phyloP scores from a whole-genome alignment of 2,329 filamentous ascomycete species.

The Calonectria hongkongensis region DNA sequence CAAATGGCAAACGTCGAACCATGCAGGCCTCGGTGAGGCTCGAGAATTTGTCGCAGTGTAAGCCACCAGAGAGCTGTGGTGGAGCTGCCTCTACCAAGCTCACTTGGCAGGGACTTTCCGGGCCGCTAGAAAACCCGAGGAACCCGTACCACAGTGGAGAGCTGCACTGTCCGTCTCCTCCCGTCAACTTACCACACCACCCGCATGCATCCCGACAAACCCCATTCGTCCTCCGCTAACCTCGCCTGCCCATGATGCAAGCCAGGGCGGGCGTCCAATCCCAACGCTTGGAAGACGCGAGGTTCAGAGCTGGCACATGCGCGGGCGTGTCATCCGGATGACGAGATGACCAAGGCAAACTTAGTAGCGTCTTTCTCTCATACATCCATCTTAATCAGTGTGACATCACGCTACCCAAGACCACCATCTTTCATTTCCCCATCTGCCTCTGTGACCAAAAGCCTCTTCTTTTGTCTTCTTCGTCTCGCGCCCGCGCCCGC shows the following conservation, averaged over 20 bases:
- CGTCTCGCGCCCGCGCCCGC: neutral
- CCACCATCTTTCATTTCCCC: conserved; percentile 12
- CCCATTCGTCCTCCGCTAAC: conserved; percentile 35
- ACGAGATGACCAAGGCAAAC: conserved; percentile 25
- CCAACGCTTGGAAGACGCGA: conserved; percentile 29
- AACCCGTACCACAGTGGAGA: conserved; percentile 25
- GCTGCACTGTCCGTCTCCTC: conserved; percentile 12
- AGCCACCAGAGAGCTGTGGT: conserved; percentile 35
- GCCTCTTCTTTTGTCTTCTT: conserved; percentile 1
- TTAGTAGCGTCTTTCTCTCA: conserved; percentile 15
- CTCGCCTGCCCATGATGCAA: conserved; percentile 29
- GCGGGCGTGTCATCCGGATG: conserved; percentile 34
- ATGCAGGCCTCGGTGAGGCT: conserved; percentile 19
- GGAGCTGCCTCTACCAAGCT: conserved; percentile 28
- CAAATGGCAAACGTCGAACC: neutral
- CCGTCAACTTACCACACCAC: conserved; percentile 38
- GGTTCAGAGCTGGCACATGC: conserved; percentile 38
- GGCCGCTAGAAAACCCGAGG: conserved; percentile 53
- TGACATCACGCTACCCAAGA: conserved; percentile 25
- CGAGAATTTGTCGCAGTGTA: conserved; percentile 39
- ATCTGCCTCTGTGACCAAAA: neutral
- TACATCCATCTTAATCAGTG: conserved; percentile 17
- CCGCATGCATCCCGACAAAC: conserved; percentile 23
- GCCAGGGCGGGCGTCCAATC: conserved; percentile 32
- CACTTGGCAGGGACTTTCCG: conserved; percentile 33